Evolutionary conservation across 768 basidiomycete genomes (phyloP).

Genomic region (Lentinula boryana): DNA sequence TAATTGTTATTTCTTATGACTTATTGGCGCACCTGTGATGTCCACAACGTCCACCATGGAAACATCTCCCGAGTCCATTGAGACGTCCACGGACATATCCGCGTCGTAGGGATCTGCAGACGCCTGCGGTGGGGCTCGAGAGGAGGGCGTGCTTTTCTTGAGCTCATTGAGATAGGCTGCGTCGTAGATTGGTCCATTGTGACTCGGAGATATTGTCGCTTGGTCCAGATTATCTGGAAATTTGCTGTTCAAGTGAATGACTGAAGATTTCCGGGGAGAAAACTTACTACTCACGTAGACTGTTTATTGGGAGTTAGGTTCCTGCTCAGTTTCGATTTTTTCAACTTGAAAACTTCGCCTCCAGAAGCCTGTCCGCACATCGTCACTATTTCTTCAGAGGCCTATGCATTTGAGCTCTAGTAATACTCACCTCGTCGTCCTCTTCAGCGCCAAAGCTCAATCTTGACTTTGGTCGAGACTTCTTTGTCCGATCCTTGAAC

Average conservation of each 20-base stretch:
- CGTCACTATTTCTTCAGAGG: neutral
- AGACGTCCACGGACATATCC: constrained; percentile 45
- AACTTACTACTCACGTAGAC: constrained; percentile 34
- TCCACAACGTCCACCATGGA: constrained; percentile 26
- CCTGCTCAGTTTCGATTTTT: constrained; percentile 72
- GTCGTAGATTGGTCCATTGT: constrained; percentile 59
- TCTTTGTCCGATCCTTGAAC: constrained; percentile 67
- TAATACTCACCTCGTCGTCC: constrained; percentile 40
- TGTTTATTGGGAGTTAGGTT: constrained; percentile 54
- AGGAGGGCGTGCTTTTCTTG: constrained; percentile 67
- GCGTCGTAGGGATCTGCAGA: constrained; percentile 41
- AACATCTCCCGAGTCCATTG: constrained; percentile 38
- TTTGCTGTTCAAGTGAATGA: constrained; percentile 24
- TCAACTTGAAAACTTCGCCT: constrained; percentile 68
- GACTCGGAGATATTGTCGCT: constrained; percentile 40
- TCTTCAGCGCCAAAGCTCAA: constrained; percentile 73
- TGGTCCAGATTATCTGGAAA: constrained; percentile 47
- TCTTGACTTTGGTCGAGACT: constrained; percentile 55
- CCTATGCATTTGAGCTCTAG: constrained; percentile 5
- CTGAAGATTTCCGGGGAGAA: constrained; percentile 5
- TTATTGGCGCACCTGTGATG: neutral
- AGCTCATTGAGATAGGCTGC: constrained; percentile 69
- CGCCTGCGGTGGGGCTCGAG: constrained; percentile 31
- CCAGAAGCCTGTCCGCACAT: neutral
- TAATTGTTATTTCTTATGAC: neutral